Base-by-base conservation (phyloP, 352 stramenopile species). In the Pythium rhizo-oryzae region DNA sequence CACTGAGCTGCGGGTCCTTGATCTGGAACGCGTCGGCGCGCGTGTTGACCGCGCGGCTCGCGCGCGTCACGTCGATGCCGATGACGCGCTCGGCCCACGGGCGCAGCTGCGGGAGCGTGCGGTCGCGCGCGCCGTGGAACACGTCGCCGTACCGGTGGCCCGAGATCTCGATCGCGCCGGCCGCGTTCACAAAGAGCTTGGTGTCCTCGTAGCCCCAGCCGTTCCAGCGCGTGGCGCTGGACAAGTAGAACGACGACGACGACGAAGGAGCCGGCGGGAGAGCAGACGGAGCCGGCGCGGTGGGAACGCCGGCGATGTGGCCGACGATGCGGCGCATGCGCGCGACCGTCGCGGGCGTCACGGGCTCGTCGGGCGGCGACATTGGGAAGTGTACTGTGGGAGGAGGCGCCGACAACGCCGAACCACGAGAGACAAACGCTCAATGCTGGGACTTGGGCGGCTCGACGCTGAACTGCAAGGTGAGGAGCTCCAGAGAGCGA, bases 191-290 rank as follows among this genome's bases (percentile, higher is more conserved):
- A 55, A 88, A 90, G 33, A 92, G 76, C 53, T 82, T 80, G 50
- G 84, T 92, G 75, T 92, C 84, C 19, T 72, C 70, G 72, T 80
- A 92, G 24, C 84, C 84, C 84, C 84, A 92, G 51, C 84, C 84
- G 61, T 91, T 88, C 84, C 84, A 92, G 59, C 82, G 82, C 19
- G 79, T 89, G 59, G 71, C 63, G 33, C 76, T 61, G 46, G 46
- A 49, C 74, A 54, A 60, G 59, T 59, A 30, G 41, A 47, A 24
- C 11, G 23, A 16, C 28, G 58, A 35, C 6, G 55, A 35, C 9
- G 49, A 25, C 16, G 30, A 37, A 3, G 69, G 46, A 2, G 64
- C 56, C 4, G 56, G 52, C n/a, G 65, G 33, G 16, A n/a, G 18
- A 19, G 41, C 9, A 47, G 62, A 24, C 1, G 64, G 37, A 11